phyloP scores from a whole-genome alignment of 305 asterid species.

The Solanum hybrid region DNA sequence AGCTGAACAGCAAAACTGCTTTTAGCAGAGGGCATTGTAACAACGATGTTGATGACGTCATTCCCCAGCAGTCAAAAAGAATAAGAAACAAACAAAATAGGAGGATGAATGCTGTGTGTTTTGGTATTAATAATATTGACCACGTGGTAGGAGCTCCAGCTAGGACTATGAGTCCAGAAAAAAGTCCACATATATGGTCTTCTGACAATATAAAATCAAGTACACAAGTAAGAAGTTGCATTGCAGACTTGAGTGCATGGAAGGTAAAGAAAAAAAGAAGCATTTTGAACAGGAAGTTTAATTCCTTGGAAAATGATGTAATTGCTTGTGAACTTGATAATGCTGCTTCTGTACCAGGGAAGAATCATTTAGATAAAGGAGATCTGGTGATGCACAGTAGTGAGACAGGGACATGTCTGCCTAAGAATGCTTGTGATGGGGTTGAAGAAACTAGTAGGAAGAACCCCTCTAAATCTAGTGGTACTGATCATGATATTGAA shows the following conservation, averaged over 20 bases:
- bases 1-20: not conserved
- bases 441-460: constrained; percentile 9
- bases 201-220: not conserved
- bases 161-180: not conserved
- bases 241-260: not conserved
- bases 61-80: not conserved
- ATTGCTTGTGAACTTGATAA: not conserved
- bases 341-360: not conserved
- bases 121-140: not conserved
- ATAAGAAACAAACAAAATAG: constrained; percentile 1
- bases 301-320: not conserved
- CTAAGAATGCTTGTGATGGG: constrained; percentile 8
- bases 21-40: not conserved
- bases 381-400: constrained; percentile 7
- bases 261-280: constrained; percentile 4
- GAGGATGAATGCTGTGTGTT: not conserved
- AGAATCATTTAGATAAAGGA: not conserved
- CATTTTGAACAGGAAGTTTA: not conserved
- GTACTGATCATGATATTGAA: not conserved
- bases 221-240: not conserved
- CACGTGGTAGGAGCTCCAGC: not conserved
- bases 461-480: constrained; percentile 10
- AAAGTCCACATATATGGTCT: not conserved
- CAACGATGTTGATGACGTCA: not conserved
- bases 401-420: constrained; percentile 9